Base-by-base conservation (phyloP, 257 asterid species). In the Scutellaria galericulata region DNA sequence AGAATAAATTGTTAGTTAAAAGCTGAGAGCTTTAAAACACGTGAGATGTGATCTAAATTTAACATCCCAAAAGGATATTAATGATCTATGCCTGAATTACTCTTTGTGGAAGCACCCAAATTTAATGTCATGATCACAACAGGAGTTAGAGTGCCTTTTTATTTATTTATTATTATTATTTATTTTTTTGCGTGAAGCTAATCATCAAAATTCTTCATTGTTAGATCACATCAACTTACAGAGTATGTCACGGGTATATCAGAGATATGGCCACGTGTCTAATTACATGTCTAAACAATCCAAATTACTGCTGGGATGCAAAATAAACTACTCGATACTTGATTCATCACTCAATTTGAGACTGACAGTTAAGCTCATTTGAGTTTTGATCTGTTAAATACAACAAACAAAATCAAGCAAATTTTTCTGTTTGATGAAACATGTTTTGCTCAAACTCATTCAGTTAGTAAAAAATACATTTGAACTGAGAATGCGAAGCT, bases 161-260 rank as follows among this genome's bases (percentile, higher is more conserved):
- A 18, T 18, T 18, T 18, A 18, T 18, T 18, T 18, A n/a, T n/a
- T n/a, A n/a, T n/a, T n/a, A n/a, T n/a, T n/a, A 0, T 18, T 18
- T 18, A 24, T 10, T 45, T 54, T 41, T 51, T 15, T 11, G 52
- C 8, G 52, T 12, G 51, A 15, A 51, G 56, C 50, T 18, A 46
- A 39, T 71, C 55, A 22, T 64, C 37, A 70, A 42, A 13, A 59
- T 22, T n/a, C 27, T 31, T 63, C 39, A 54, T 15, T 44, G 45
- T 27, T 22, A 61, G 44, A 10, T 51, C 7, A 42, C 58, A 42
- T 44, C 57, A 55, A 24, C 69, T 18, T 37, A 12, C 35, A 63
- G 31, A 60, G 61, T 56, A 5, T 7, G 50, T 35, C 59, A 6
- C 40, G n/a, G 31, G 37, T 64, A 66, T 37, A 31, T 24, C 73